Evolutionary conservation across 192 early-diverging fungal genomes (phyloP), one percentile per base, ranked within the genome.

Genomic region (Linderina pennispora): DNA sequence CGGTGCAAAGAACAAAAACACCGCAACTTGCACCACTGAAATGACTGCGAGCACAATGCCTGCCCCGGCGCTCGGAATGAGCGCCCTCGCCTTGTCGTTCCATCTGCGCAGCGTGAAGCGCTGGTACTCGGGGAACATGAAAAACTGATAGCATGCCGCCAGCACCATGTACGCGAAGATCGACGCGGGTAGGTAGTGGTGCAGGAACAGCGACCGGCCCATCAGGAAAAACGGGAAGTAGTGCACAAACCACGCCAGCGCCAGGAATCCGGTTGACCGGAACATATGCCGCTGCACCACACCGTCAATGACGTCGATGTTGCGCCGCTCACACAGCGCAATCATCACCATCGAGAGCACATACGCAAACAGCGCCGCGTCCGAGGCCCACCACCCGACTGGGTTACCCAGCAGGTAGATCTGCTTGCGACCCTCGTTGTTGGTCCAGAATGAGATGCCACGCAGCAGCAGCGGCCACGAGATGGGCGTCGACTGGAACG

Each of bases 381-480:
- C 37, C 2, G 65, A 32, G 23, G 90, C 8, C 87, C 90, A 93
- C 90, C 90, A 96, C 8, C 85, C 80, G 8, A 86, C 25, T 0
- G 91, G 84, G 74, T 98, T 94, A 14, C 92, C 92, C 11, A 94
- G 55, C 31, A 98, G 64, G 66, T 98, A 98, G 37, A 98, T 97
- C 62, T 90, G 87, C 20, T 83, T 63, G 26, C 59, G 72, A 6
- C 80, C 82, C 3, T 67, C 77, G 39, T 83, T 76, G 34, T 78
- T 78, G 20, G 92, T 89, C 94, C 94, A 98, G 77, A 92, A 98
- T 5, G 90, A 91, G 19, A 98, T 86, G 17, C 95, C 95, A 36
- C 86, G 83, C 4, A 63, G 41, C 8, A 95, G 76, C 50, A 95
- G 77, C 37, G 91, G 91, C 95, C 95, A 98, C 15, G 86, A 72